Base-by-base conservation (phyloP, 2,329 filamentous ascomycete species). In the Curvularia eragrostidis region DNA sequence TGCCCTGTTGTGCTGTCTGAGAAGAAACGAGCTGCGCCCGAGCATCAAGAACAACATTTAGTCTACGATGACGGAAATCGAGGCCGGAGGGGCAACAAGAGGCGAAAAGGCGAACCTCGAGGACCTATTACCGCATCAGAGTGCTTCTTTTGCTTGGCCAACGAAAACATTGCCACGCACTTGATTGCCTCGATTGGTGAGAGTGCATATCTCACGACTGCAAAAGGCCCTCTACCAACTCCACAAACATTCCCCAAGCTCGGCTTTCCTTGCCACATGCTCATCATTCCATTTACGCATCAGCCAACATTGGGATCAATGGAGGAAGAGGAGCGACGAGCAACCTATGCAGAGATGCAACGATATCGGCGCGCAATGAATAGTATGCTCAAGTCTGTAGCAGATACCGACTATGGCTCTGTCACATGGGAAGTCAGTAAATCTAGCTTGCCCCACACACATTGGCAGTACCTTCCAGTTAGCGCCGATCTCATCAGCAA, bases 121-220 rank as follows among this genome's bases (percentile, higher is more conserved):
- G 72, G 75, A 5, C 77, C 79, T 4, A 69, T 78, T 18, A 68
- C 69, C 0, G 92, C 91, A 1, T 88, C 89, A 51, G 85, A 89
- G 69, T 99, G 95, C 79, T 99, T 95, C 82, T 98, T 99, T 81
- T 99, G 95, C 74, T 84, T 99, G 10, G 93, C 91, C 5, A 97
- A 96, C 75, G 87, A 90, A 5, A 90, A 89, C 59, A 82, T 95
- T 43, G 90, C 91, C 51, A 89, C 89, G 1, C 94, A 99, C 78
- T 90, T 99, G 77, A 89, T 97, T 69, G 90, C 90, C 64, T 93
- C 90, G 24, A 94, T 99, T 63, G 95, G 91, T 52, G 88, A 93
- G 18, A 90, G 96, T 59, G 85, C 88, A 52, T 98, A 98, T 75
- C 79, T 98, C 53, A 96, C 95, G 26, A 95, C 90, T 23, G 92